A percentile compares a stretch with the other conserved stretches of the same genome.
These are phyloP conservation scores for Quercus alba DNA, from an alignment of 306 rosid species.

Conservation along the genomic window DNA sequence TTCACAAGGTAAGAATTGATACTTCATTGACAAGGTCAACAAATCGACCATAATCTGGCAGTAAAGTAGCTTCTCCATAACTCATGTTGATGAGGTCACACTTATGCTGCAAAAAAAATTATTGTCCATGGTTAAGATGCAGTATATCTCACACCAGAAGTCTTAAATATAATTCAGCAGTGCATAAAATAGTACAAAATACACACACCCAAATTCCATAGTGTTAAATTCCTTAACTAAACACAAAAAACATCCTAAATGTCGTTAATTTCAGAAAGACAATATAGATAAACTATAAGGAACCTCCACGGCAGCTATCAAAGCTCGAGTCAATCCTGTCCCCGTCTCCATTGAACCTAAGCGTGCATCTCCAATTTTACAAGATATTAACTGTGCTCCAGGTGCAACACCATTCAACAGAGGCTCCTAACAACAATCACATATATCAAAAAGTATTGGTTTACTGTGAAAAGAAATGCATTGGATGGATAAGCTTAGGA, in stretches of 20 bases:
- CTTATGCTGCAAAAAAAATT: slow-evolving; percentile 70
- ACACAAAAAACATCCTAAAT: slow-evolving; percentile 7
- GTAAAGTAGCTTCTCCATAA: slow-evolving; percentile 83
- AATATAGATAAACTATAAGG: slow-evolving; percentile 15
- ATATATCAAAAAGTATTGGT: slow-evolving; percentile 23
- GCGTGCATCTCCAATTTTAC: slow-evolving; percentile 97
- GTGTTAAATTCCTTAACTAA: slow-evolving; percentile 1
- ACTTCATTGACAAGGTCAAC: slow-evolving; percentile 93
- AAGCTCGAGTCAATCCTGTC: slow-evolving; percentile 90
- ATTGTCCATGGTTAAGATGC: slow-evolving; percentile 15
- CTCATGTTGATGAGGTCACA: slow-evolving; percentile 98
- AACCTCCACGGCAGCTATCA: slow-evolving; percentile 97
- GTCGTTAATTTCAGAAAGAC: slow-evolving; percentile 7
- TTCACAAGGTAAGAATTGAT: slow-evolving; percentile 26
- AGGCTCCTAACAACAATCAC: slow-evolving; percentile 62
- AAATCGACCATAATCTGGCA: slow-evolving; percentile 98
- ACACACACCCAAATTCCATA: not conserved
- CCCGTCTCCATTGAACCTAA: slow-evolving; percentile 98
- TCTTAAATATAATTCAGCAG: slow-evolving; percentile 2
- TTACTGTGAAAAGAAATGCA: not conserved
- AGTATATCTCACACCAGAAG: slow-evolving; percentile 12
- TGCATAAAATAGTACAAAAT: not conserved
- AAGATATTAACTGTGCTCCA: slow-evolving; percentile 93
- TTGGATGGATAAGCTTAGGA: slow-evolving; percentile 18
- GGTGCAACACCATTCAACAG: slow-evolving; percentile 99